Percentiles rank a stretch among this genome's conserved stretches.
Evolutionary conservation across 768 basidiomycete species (phyloP).

Genomic region (Mycena kentingensis): DNA sequence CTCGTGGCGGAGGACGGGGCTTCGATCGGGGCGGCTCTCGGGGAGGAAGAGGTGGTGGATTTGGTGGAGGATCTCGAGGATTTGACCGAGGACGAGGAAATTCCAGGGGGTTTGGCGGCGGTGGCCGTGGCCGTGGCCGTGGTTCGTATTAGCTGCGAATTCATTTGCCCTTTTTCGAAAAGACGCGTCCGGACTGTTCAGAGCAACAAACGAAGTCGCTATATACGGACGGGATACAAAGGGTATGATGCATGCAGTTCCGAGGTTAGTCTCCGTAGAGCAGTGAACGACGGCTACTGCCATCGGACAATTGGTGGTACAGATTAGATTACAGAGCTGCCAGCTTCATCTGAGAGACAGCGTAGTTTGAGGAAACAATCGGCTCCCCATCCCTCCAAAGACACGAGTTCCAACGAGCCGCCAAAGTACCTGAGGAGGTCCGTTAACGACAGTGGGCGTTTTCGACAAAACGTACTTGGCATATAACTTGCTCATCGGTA

Average conservation of each 20-base stretch:
- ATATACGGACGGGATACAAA: not conserved
- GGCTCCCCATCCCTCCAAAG: conserved; percentile 82
- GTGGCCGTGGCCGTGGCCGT: conserved; percentile 41
- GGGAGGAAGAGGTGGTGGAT: conserved; percentile 47
- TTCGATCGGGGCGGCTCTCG: conserved; percentile 32
- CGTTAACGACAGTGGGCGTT: too few species aligned
- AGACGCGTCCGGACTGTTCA: too few species aligned
- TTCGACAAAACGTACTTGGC: too few species aligned
- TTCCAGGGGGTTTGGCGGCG: conserved; percentile 38
- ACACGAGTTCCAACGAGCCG: conserved; percentile 78
- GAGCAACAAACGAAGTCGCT: conserved; percentile 13
- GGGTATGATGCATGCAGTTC: conserved; percentile 1
- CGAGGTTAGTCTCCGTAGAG: not conserved
- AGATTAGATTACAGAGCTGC: conserved; percentile 47
- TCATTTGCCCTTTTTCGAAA: too few species aligned
- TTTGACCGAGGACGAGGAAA: conserved; percentile 48
- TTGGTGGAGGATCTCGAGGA: conserved; percentile 48
- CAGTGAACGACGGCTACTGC: conserved; percentile 15
- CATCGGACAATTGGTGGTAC: conserved; percentile 5
- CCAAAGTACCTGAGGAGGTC: conserved; percentile 80
- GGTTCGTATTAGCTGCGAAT: conserved; percentile 33
- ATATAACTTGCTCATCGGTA: conserved; percentile 79
- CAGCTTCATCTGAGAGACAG: conserved; percentile 53
- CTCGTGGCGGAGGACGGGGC: conserved; percentile 27
- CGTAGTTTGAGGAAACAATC: conserved; percentile 44